Percentiles rank a stretch among this genome's conserved stretches.
phyloP scores from a whole-genome alignment of 2,329 filamentous ascomycete species.

The Ceratocystis colombiana region DNA sequence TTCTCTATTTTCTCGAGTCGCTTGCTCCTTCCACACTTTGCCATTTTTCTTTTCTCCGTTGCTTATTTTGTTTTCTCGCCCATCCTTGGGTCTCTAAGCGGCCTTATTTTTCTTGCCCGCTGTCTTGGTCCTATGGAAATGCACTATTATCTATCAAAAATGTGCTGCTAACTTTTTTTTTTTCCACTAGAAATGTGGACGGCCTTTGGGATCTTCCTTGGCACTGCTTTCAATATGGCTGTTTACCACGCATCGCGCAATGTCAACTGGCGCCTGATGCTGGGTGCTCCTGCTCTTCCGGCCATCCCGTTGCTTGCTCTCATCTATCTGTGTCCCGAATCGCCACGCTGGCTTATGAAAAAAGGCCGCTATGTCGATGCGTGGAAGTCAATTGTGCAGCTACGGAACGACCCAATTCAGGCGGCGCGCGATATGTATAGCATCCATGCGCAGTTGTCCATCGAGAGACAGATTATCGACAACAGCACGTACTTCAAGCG shows the following conservation, averaged over 20 bases:
- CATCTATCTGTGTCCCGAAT: constrained; percentile 54
- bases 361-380: constrained; percentile 47
- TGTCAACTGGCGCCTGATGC: constrained; percentile 48
- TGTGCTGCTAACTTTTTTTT: background rate
- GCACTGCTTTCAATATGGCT: constrained; percentile 54
- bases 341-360: constrained; percentile 56
- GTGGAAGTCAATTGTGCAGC: constrained; percentile 44
- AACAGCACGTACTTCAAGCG: constrained; percentile 41
- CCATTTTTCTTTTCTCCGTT: background rate
- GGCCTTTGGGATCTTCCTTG: constrained; percentile 53
- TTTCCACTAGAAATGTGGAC: constrained; percentile 38
- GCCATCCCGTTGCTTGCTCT: constrained; percentile 49
- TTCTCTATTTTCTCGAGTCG: background rate
- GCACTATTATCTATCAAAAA: background rate
- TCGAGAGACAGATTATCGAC: constrained; percentile 32
- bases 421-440: constrained; percentile 55
- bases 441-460: constrained; percentile 36
- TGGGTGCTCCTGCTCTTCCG: constrained; percentile 53
- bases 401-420: constrained; percentile 50
- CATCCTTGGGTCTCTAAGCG: background rate
- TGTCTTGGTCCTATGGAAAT: background rate
- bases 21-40: constrained; percentile 3
- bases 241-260: constrained; percentile 50
- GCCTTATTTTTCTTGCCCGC: no score
- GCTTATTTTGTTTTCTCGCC: background rate